These are phyloP conservation scores for Picea sitchensis DNA, from an alignment of 75 land plant genomes.

Conservation along the genomic window DNA sequence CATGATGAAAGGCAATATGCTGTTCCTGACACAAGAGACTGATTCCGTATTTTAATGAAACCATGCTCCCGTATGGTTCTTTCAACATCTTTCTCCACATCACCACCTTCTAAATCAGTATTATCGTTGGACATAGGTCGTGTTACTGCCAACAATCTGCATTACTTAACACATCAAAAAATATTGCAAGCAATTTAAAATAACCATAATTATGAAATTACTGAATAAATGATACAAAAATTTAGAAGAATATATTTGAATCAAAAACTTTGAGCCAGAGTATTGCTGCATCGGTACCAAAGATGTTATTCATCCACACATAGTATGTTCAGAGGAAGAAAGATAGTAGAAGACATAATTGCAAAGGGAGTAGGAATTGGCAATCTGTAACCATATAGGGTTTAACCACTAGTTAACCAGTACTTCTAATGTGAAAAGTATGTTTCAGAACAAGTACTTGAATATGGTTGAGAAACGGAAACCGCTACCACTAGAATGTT, in stretches of 20 bases:
- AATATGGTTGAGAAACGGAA: background rate
- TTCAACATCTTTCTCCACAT: slow-evolving; percentile 34
- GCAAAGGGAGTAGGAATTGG: background rate
- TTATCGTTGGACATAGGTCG: background rate
- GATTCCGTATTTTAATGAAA: slow-evolving; percentile 57
- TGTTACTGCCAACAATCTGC: slow-evolving; percentile 7
- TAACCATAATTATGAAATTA: background rate
- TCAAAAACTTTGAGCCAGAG: background rate
- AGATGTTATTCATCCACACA: background rate
- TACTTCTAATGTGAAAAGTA: background rate
- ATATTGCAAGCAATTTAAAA: background rate
- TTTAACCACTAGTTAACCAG: background rate
- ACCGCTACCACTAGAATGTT: background rate
- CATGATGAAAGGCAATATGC: slow-evolving; percentile 96
- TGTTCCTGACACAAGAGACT: slow-evolving; percentile 78
- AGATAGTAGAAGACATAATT: background rate
- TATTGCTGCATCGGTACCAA: background rate
- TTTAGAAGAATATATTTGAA: background rate
- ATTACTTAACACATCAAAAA: background rate
- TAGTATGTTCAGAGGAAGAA: background rate
- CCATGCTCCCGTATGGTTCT: slow-evolving; percentile 21
- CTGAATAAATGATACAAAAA: background rate
- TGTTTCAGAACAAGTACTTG: background rate
- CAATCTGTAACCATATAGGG: background rate
- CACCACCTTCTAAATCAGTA: slow-evolving; percentile 65